Conservation (phyloP, 208 protist genomes). For the Trypanosoma cruzi region DNA sequence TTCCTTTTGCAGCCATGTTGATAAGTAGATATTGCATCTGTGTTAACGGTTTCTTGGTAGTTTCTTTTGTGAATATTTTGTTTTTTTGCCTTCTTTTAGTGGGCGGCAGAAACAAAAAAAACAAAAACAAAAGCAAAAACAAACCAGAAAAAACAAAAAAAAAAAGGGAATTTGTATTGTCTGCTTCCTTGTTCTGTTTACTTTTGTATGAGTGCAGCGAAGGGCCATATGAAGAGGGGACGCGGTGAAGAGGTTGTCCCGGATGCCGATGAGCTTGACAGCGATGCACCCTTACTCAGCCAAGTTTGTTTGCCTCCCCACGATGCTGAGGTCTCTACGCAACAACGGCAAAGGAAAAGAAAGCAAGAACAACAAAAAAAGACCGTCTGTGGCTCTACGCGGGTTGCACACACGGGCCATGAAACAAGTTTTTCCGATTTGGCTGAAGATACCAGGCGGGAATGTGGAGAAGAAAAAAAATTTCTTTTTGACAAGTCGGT, state of each 20-base stretch:
- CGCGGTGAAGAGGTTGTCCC: neutral
- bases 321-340: neutral
- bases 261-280: neutral
- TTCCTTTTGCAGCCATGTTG: neutral
- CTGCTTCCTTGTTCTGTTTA: conserved; percentile 7
- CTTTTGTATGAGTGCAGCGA: neutral
- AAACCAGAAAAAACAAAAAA: too few relatives aligned
- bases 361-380: neutral
- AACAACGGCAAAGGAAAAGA: neutral
- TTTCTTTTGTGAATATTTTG: too few relatives aligned
- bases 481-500: conserved; percentile 26
- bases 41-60: too few relatives aligned
- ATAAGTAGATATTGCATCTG: too few relatives aligned
- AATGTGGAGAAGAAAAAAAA: conserved; percentile 9
- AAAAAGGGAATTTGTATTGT: neutral
- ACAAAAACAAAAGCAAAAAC: too few relatives aligned
- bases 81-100: too few relatives aligned
- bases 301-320: neutral
- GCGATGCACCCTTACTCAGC: neutral
- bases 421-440: neutral
- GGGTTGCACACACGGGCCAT: neutral
- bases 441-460: neutral
- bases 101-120: too few relatives aligned
- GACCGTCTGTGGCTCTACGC: neutral
- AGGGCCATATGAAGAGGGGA: neutral